A percentile compares a stretch with the other conserved stretches of the same genome.
Evolutionary conservation across 2,329 filamentous ascomycete genomes (phyloP).

Genomic region (Aspergillus melleus): DNA sequence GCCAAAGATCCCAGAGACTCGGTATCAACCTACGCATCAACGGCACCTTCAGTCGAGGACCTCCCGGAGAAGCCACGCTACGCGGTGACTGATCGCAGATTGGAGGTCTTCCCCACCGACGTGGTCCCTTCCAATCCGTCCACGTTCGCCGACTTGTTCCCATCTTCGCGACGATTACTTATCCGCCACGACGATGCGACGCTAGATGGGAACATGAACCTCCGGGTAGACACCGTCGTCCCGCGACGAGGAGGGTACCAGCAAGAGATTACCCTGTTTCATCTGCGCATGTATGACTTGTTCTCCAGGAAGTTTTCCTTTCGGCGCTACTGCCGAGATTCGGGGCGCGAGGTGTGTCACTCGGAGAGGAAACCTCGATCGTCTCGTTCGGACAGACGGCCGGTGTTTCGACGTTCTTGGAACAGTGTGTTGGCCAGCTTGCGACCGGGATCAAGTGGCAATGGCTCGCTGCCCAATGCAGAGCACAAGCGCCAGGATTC

Average conservation of each 20-base stretch:
- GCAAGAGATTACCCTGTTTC: conserved; percentile 77
- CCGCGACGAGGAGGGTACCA: conserved; percentile 56
- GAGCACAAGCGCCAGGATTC: conserved; percentile 59
- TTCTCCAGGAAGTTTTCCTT: conserved; percentile 84
- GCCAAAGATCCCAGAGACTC: conserved; percentile 54
- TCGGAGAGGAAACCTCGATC: conserved; percentile 65
- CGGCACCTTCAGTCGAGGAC: conserved; percentile 62
- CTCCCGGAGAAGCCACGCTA: conserved; percentile 52
- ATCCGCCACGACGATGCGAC: conserved; percentile 91
- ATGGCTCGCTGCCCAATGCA: conserved; percentile 37
- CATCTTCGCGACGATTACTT: conserved; percentile 74
- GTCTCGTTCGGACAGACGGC: conserved; percentile 51
- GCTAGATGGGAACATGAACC: conserved; percentile 92
- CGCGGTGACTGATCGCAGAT: conserved; percentile 49
- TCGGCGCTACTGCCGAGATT: conserved; percentile 87
- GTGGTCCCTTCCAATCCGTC: conserved; percentile 75
- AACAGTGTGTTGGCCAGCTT: conserved; percentile 60
- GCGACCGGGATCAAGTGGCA: conserved; percentile 56
- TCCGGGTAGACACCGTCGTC: conserved; percentile 80
- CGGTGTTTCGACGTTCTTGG: conserved; percentile 58
- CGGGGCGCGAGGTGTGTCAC: conserved; percentile 88
- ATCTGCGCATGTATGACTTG: conserved; percentile 91
- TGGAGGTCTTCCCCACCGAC: conserved; percentile 63
- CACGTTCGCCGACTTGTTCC: conserved; percentile 83
- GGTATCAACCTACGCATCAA: conserved; percentile 78